Conservation (phyloP, 345 rosid genomes). For the Mangifera indica region DNA sequence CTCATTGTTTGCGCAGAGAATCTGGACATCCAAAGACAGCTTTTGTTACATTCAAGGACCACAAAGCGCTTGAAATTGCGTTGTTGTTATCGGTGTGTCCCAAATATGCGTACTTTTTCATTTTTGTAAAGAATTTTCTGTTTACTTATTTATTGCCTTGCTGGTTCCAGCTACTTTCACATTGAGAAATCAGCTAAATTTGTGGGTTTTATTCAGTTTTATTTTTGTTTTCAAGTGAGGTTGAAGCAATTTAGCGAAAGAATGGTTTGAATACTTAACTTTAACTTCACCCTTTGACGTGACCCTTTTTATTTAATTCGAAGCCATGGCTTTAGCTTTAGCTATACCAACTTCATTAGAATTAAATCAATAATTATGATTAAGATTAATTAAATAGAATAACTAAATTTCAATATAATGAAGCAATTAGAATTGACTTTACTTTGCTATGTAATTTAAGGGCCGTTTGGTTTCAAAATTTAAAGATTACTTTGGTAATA, state of each 20-base stretch:
- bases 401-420: conserved; percentile 8
- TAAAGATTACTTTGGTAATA: no score
- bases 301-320: not conserved
- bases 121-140: not conserved
- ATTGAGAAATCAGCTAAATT: conserved; percentile 6
- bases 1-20: conserved; percentile 48
- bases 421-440: conserved; percentile 1
- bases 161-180: not conserved
- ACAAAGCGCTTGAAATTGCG: conserved; percentile 90
- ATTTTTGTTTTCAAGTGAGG: not conserved
- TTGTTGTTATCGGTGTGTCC: conserved; percentile 65
- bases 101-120: not conserved
- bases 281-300: conserved; percentile 7
- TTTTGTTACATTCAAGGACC: conserved; percentile 81
- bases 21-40: conserved; percentile 52
- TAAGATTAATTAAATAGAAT: conserved; percentile 1
- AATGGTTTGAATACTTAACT: conserved; percentile 4
- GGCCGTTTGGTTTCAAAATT: no score
- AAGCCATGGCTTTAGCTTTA: conserved; percentile 2
- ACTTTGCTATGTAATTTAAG: no score
- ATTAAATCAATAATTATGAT: not conserved
- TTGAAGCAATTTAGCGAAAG: conserved; percentile 15
- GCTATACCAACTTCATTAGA: conserved; percentile 10
- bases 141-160: conserved; percentile 1
- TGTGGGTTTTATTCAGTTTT: conserved; percentile 9